A percentile compares a stretch with the other conserved stretches of the same genome.
phyloP scores from a whole-genome alignment of 225 moss, liverwort and hornwort genomes.

The Rhytidiadelphus loreus region DNA sequence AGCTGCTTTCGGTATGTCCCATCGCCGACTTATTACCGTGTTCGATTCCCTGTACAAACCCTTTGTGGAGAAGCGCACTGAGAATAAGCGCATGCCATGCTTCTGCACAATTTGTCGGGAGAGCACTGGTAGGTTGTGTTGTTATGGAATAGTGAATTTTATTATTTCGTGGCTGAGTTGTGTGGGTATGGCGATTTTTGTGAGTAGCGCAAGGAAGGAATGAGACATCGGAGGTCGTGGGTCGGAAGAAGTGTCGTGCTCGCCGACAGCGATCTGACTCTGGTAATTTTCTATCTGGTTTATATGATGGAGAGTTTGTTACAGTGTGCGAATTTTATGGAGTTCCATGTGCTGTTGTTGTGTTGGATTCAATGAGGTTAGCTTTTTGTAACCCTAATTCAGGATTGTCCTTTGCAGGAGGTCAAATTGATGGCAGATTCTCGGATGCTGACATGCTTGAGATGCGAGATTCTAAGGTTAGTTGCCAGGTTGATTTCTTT shows the following conservation, averaged over 20 bases:
- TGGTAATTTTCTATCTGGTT: slow-evolving; percentile 4
- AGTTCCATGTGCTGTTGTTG: neutral
- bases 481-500: neutral
- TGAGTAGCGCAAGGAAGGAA: slow-evolving; percentile 57
- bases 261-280: slow-evolving; percentile 47
- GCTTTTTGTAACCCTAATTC: neutral
- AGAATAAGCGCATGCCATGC: neutral
- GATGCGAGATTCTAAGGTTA: slow-evolving; percentile 40
- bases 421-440: slow-evolving; percentile 9
- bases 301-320: neutral
- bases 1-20: slow-evolving; percentile 20
- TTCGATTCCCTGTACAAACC: neutral
- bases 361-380: neutral
- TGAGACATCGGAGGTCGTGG: slow-evolving; percentile 65
- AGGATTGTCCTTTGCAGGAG: slow-evolving; percentile 7
- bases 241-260: slow-evolving; percentile 67
- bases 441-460: slow-evolving; percentile 21
- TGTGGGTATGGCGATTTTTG: neutral
- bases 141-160: neutral
- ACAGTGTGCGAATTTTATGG: neutral
- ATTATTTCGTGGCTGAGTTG: neutral
- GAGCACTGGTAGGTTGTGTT: neutral
- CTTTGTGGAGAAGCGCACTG: neutral
- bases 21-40: neutral
- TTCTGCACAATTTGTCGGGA: neutral